A percentile compares a stretch with the other conserved stretches of the same genome.
These are phyloP conservation scores for Kluyveromyces dobzhanskii DNA, from an alignment of 805 yeast genomes.

Conservation along the genomic window DNA sequence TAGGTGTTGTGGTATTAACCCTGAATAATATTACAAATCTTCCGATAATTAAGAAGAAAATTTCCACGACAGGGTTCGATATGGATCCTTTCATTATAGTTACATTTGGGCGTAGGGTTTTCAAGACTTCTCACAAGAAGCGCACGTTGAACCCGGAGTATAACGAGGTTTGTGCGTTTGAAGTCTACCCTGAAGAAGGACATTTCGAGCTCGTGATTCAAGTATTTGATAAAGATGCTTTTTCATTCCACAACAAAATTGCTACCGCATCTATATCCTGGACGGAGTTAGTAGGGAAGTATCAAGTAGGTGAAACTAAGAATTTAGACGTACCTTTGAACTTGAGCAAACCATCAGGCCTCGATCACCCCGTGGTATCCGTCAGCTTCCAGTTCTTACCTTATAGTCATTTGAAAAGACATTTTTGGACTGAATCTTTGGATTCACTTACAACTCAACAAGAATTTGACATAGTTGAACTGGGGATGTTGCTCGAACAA, in stretches of 20 bases:
- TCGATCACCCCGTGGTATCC: conserved; percentile 34
- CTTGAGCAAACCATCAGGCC: conserved; percentile 10
- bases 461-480: conserved; percentile 40
- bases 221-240: conserved; percentile 75
- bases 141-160: conserved; percentile 79
- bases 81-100: conserved; percentile 96
- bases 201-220: conserved; percentile 60
- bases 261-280: conserved; percentile 58
- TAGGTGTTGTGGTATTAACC: conserved; percentile 73
- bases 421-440: conserved; percentile 53
- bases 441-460: conserved; percentile 25
- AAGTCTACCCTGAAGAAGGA: conserved; percentile 57
- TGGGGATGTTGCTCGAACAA: conserved; percentile 51
- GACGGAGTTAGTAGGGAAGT: conserved; percentile 32
- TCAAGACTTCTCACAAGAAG: conserved; percentile 73
- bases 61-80: conserved; percentile 66
- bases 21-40: conserved; percentile 64
- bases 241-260: conserved; percentile 77
- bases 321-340: conserved; percentile 29
- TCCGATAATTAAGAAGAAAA: conserved; percentile 61
- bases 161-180: conserved; percentile 74
- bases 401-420: conserved; percentile 52
- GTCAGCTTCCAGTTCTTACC: conserved; percentile 59
- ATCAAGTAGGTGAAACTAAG: conserved; percentile 25
- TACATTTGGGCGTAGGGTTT: conserved; percentile 82